phyloP scores from a whole-genome alignment of 441 rosid genomes.

The Erysimum cheiri region DNA sequence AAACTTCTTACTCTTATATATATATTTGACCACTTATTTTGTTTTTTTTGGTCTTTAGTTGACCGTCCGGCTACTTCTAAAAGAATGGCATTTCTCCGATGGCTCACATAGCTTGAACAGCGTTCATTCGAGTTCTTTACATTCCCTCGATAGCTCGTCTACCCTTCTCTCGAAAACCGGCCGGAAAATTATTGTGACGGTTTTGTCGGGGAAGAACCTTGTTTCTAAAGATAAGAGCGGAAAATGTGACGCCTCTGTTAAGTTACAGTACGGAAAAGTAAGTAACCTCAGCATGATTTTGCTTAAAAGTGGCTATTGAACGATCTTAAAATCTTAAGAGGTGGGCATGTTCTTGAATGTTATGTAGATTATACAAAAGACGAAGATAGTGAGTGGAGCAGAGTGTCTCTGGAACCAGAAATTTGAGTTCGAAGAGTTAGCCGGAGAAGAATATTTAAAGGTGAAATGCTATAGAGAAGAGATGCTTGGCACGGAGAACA shows the following conservation, averaged over 20 bases:
- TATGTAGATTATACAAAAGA: conserved; percentile 67
- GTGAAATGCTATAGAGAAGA: conserved; percentile 83
- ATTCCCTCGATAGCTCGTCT: conserved; percentile 61
- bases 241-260: conserved; percentile 74
- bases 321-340: neutral
- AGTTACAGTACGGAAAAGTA: conserved; percentile 95
- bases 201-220: conserved; percentile 76
- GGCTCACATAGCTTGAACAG: conserved; percentile 78
- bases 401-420: conserved; percentile 74
- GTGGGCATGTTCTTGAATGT: neutral
- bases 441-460: conserved; percentile 77
- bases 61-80: conserved; percentile 73
- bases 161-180: conserved; percentile 68
- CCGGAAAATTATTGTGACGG: conserved; percentile 64
- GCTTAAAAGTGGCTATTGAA: neutral
- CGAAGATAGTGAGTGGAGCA: conserved; percentile 59
- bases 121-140: conserved; percentile 49
- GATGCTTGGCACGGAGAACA: conserved; percentile 76
- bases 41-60: conserved; percentile 52
- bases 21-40: conserved; percentile 6
- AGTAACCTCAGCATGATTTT: conserved; percentile 17
- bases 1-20: neutral
- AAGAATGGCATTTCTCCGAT: conserved; percentile 97
- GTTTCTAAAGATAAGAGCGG: conserved; percentile 64
- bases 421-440: conserved; percentile 88